These are phyloP conservation scores for Wickerhamomyces subpelliculosus DNA, from an alignment of 805 yeast species.

Conservation along the genomic window DNA sequence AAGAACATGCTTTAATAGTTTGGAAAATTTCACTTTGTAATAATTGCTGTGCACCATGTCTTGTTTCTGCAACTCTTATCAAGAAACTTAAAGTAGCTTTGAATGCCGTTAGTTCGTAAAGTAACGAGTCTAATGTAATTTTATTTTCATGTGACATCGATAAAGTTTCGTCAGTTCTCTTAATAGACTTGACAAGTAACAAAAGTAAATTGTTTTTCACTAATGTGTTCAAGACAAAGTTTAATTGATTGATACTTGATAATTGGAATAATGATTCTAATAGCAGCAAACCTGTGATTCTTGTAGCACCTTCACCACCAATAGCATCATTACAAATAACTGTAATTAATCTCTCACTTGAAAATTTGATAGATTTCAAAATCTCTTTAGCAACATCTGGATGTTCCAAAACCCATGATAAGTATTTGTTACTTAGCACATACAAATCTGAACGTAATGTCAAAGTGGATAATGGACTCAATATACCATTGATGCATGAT, in stretches of 20 bases:
- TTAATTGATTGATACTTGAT: constrained; percentile 41
- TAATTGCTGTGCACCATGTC: constrained; percentile 70
- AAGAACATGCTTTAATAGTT: constrained; percentile 45
- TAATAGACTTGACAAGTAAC: constrained; percentile 58
- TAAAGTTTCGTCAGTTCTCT: constrained; percentile 61
- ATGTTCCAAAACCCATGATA: constrained; percentile 42
- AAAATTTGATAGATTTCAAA: constrained; percentile 43
- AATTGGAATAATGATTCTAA: constrained; percentile 60
- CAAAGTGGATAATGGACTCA: constrained; percentile 61
- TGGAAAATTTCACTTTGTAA: constrained; percentile 69
- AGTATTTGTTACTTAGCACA: constrained; percentile 58
- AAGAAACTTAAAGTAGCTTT: constrained; percentile 65
- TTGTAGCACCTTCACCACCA: constrained; percentile 67
- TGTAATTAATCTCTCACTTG: constrained; percentile 58
- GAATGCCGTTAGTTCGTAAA: constrained; percentile 73
- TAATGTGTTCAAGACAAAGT: constrained; percentile 53
- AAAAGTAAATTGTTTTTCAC: constrained; percentile 60
- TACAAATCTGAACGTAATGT: constrained; percentile 74
- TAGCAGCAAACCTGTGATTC: constrained; percentile 70
- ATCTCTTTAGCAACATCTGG: constrained; percentile 39
- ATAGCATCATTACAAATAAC: constrained; percentile 73
- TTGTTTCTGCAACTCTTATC: constrained; percentile 67
- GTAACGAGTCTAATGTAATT: constrained; percentile 43
- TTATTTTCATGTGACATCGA: constrained; percentile 26
- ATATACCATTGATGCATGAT: constrained; percentile 67